Conservation (phyloP, 2,329 filamentous ascomycete species). For the Trichophyton mentagrophytes region DNA sequence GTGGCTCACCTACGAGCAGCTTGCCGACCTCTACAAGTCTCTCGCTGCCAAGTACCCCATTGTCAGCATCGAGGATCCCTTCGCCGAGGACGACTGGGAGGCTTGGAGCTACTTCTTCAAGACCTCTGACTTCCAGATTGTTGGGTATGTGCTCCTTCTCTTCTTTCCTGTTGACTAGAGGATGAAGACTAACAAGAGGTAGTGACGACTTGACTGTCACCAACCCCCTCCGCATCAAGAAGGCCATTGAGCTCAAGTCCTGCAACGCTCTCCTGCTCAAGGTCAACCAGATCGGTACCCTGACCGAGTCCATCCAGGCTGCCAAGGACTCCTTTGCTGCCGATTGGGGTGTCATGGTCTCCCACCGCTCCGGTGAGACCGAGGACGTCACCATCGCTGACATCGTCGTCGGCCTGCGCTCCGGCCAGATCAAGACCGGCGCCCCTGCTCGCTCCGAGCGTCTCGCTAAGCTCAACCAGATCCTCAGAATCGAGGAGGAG, state of each 20-base stretch:
- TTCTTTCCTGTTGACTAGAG: neutral
- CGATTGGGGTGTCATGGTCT: constrained; percentile 98
- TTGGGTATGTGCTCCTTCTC: constrained; percentile 42
- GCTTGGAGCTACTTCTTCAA: constrained; percentile 99
- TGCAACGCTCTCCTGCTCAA: constrained; percentile 97
- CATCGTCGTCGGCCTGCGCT: constrained; percentile 89
- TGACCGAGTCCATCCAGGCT: constrained; percentile 97
- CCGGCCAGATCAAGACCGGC: constrained; percentile 98
- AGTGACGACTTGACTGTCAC: constrained; percentile 96
- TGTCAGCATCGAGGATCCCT: constrained; percentile 96
- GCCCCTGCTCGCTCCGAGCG: constrained; percentile 93
- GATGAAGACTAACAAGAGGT: constrained; percentile 8
- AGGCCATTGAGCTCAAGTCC: constrained; percentile 97
- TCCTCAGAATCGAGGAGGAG: constrained; percentile 98
- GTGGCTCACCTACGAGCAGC: constrained; percentile 98
- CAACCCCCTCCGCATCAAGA: constrained; percentile 98
- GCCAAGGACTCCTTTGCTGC: constrained; percentile 96
- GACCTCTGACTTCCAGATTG: constrained; percentile 95
- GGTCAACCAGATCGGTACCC: constrained; percentile 99
- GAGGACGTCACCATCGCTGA: constrained; percentile 99
- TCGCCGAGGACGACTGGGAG: constrained; percentile 99
- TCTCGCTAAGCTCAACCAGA: constrained; percentile 99
- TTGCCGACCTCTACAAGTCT: constrained; percentile 79
- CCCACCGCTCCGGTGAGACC: constrained; percentile 97
- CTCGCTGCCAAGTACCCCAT: constrained; percentile 95